Conservation (phyloP, 208 protist genomes). For the Leishmania amazonensis region DNA sequence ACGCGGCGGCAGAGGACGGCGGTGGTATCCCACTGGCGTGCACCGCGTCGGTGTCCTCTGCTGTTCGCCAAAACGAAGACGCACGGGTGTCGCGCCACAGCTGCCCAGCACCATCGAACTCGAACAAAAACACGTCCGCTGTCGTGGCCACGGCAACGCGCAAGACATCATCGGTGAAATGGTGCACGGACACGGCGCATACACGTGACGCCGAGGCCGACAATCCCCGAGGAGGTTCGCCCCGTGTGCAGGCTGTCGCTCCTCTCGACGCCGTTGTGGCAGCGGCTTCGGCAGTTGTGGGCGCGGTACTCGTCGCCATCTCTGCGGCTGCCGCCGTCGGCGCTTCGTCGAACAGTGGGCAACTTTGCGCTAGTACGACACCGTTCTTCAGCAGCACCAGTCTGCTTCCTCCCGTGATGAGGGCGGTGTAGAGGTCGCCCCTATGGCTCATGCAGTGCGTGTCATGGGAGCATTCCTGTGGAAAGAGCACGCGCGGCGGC, state of each 20-base stretch:
- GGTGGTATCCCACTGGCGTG: background rate
- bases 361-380: constrained; percentile 43
- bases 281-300: background rate
- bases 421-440: constrained; percentile 65
- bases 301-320: background rate
- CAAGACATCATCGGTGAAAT: constrained; percentile 44
- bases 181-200: constrained; percentile 43
- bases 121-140: constrained; percentile 42
- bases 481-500: constrained; percentile 51
- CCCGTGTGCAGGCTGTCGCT: background rate
- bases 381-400: constrained; percentile 68
- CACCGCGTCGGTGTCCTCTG: constrained; percentile 7
- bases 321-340: background rate
- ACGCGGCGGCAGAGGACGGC: background rate
- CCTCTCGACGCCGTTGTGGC: background rate
- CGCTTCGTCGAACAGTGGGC: constrained; percentile 18
- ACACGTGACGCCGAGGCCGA: constrained; percentile 12
- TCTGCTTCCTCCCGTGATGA: constrained; percentile 57
- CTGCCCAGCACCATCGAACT: constrained; percentile 47
- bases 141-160: constrained; percentile 54
- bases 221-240: background rate
- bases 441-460: constrained; percentile 50
- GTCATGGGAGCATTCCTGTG: constrained; percentile 63
- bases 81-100: constrained; percentile 33
- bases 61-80: constrained; percentile 13